Base-by-base conservation (phyloP, 805 yeast species). In the Kregervanrija delftensis region DNA sequence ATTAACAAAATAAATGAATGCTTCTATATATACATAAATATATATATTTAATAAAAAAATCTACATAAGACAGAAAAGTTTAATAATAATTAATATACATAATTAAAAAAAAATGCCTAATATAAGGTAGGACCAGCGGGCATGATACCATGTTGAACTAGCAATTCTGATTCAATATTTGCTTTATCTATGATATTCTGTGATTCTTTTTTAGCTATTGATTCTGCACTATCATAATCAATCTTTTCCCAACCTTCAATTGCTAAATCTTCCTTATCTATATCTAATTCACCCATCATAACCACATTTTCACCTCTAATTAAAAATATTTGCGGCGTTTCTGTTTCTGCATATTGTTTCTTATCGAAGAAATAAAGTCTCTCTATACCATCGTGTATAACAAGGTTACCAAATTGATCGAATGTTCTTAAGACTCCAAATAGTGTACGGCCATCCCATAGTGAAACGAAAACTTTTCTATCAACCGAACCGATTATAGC, bases 231-330 rank as follows among this genome's bases (percentile, higher is more conserved):
- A 34, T 68, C 70, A 59, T 77, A 89, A 33, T 61, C 77, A 16
- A 86, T 71, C 59, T 76, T 78, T 49, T 73, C 68, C 63, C 80
- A 71, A 11, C 67, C 64, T 35, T 71, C 71, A 54, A 86, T 64
- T 42, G 85, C 85, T 49, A 69, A 76, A 58, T 86, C 95, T 64
- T 89, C 96, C 50, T 69, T 76, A 58, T 87, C 96, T 49, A 88
- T 84, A 63, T 90, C 96, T 49, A 91, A 76, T 62, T 91, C 97
- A 15, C 98, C 99, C 61, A 93, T 63, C 80, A 90, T 77, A 9
- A 90, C 93, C 8, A 93, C 93, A 57, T 91, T 91, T 64, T 93
- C 99, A 49, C 99, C 99, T 66, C 99, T 83, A 35, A 93, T 83
- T 68, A 93, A 76, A 60, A 81, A 83, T 41, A 87, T 86, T 9